Base-by-base conservation (phyloP, 768 basidiomycete species). In the Clavaria fumosa region DNA sequence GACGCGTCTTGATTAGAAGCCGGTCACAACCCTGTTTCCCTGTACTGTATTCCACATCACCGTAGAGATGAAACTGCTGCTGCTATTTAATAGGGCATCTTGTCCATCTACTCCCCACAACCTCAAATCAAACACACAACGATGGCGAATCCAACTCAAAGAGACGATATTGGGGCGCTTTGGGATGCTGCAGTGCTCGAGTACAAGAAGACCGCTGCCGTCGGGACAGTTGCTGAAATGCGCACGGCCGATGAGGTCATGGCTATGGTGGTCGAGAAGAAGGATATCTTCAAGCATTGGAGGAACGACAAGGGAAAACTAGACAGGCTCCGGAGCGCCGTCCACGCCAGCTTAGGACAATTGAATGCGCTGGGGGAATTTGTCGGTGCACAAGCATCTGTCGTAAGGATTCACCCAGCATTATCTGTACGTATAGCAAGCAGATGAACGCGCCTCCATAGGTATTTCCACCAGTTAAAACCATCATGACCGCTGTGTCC, bases 241-340 rank as follows among this genome's bases (percentile, higher is more conserved):
- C 17, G 7, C 17, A 31, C 30, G 7, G 7, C 17, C 17, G 30
- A 31, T 7, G n/a, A 31, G 30, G 30, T 31, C n/a, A 3, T 31
- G 30, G 7, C 30, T n/a, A 31, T 31, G 30, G 17, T 7, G 3
- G 30, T 31, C 17, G 30, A 31, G 30, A 31, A 31, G 30, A 17
- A 31, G 30, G 30, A 31, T n/a, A n/a, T n/a, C 30, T 31, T 31
- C 30, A 31, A 31, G 17, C 30, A 17, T n/a, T 31, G 30, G 30
- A 3, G 30, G 30, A 31, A 31, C 30, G 30, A 31, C 17, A 31
- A 31, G 30, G 30, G 30, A 3, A 31, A 31, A 31, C 7, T 7
- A 17, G 30, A 31, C 17, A 31, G 17, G 17, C 17, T 31, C 17
- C 3, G 30, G 30, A 7, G 30, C 30, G 30, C 17, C n/a, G n/a